Base-by-base conservation (phyloP, 192 early-diverging fungal genomes). In the Backusella westeae region DNA sequence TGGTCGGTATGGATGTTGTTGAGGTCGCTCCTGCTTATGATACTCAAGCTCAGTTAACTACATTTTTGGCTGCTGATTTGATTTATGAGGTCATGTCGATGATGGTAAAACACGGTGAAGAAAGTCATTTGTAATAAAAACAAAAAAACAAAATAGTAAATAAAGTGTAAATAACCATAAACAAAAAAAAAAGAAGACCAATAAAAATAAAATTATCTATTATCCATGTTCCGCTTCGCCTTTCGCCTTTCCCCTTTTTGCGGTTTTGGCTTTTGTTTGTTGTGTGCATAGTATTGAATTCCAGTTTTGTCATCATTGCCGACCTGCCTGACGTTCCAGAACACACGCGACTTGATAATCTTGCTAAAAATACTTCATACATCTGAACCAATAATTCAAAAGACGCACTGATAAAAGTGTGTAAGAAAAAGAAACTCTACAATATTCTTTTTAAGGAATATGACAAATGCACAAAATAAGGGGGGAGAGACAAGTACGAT, bases 11-110 rank as follows among this genome's bases (percentile, higher is more conserved):
- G 82, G 83, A 84, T 63, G 70, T 84, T 1, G 83, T 84, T 9
- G 83, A 84, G 52, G 83, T 85, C 0, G 80, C 83, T 32, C 84
- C 84, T 67, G 84, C 83, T 10, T 85, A 85, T 56, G 84, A 85
- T 71, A 75, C 73, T 32, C 78, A 76, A 23, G 84, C 84, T 15
- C 83, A 85, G 70, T 42, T 85, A 17, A 85, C 84, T 63, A 78
- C 75, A 29, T 77, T 73, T 66, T 42, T 74, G 23, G 79, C 79
- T 7, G 71, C 79, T 66, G 79, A 80, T 68, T 67, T 80, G 36
- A 74, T 80, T 34, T 80, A 80, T 69, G 79, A 80, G 63, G 65
- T 77, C 36, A 65, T 77, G 32, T 77, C 71, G 6, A 76, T 80
- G 75, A 80, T 80, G 75, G 79, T 80, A 19, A 80, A 80, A 69